These are phyloP conservation scores for Aspergillus nanangensis DNA, from an alignment of 495 filamentous ascomycete species.

Conservation along the genomic window DNA sequence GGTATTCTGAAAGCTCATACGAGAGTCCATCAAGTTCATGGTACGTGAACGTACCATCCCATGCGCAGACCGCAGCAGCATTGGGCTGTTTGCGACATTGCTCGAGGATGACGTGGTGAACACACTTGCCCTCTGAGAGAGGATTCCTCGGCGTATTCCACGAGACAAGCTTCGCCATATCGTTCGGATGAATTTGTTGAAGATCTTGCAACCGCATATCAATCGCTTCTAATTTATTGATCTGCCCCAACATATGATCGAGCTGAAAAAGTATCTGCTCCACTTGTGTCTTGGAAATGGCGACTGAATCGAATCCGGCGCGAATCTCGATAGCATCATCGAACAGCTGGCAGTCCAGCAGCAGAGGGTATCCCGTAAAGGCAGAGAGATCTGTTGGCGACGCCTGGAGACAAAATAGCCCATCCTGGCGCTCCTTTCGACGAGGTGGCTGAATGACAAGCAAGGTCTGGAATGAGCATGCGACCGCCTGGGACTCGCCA, in stretches of 20 bases:
- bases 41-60: conserved; percentile 25
- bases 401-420: background rate
- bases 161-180: conserved; percentile 11
- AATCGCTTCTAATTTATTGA: background rate
- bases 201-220: background rate
- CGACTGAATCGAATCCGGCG: background rate
- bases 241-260: background rate
- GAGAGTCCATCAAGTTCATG: conserved; percentile 25
- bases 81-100: conserved; percentile 14
- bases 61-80: conserved; percentile 15
- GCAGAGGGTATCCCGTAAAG: background rate
- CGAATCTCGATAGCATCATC: background rate
- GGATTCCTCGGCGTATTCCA: conserved; percentile 27
- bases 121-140: conserved; percentile 14
- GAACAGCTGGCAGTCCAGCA: background rate
- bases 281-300: background rate
- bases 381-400: background rate
- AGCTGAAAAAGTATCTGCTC: background rate
- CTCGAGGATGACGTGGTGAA: conserved; percentile 25
- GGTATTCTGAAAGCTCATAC: conserved; percentile 19
- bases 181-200: background rate
- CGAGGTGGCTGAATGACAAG: background rate
- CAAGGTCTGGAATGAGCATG: background rate
- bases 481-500: background rate
- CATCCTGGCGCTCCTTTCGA: background rate